Evolutionary conservation across 2,329 filamentous ascomycete species (phyloP), one percentile per base, ranked within the genome.

Genomic region (Neoarthrinium moseri): DNA sequence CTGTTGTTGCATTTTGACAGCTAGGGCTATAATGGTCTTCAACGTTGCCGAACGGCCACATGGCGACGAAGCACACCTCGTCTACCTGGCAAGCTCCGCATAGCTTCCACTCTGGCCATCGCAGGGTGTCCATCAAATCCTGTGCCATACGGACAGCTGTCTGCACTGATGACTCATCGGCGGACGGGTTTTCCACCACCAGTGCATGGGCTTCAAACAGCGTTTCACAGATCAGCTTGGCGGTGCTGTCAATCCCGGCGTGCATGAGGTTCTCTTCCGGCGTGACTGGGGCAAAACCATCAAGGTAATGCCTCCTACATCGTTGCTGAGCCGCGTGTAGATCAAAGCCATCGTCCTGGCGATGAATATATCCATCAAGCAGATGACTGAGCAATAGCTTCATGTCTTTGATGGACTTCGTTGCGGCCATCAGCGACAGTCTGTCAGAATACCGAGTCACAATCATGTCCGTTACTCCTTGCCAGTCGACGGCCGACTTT

Each of bases 401-500:
- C 6, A 36, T 65, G 2, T 57, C 17, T 6, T 53, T 47, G 3
- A 63, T 52, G 0, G 63, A 54, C 2, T 59, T 53, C 3, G 48
- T 53, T 22, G 63, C 56, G 0, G 58, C 60, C 54, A 80, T 65
- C 5, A 68, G 57, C 3, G 54, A 53, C 22, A 91, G 64, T 20
- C 81, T 70, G 24, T 76, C 67, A 4, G 75, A 74, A 55, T 86
- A 89, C 2, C 86, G 75, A 4, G 70, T 61, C 4, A 88, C 71
- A 4, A 91, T 68, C 71, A 86, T 74, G 54, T 91, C 87, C 0
- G 76, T 73, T 1, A 86, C 68, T 0, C 67, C 73, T 58, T 90
- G 87, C 87, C 87, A 91, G 55, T 88, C 68, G 21, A 79, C 58
- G 15, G 56, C 51, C 10, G 64, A 52, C 23, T 64, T 51, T 2